These are phyloP conservation scores for Tylopilus vinaceipallidus DNA, from an alignment of 768 basidiomycete genomes.

Conservation along the genomic window DNA sequence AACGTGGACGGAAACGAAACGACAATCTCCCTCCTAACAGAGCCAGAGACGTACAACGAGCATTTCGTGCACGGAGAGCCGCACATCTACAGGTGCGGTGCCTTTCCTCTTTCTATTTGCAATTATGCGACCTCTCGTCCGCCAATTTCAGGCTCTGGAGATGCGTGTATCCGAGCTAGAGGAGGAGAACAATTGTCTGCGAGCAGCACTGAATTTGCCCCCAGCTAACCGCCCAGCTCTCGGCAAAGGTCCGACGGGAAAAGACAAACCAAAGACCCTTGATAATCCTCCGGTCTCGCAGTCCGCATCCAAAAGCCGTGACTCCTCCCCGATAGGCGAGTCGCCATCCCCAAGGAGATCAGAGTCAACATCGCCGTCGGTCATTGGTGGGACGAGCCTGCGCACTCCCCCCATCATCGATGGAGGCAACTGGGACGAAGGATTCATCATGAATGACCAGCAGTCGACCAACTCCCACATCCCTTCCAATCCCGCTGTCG, in stretches of 20 bases:
- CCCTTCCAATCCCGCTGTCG: constrained; percentile 39
- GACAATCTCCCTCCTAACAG: constrained; percentile 63
- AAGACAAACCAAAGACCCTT: constrained; percentile 69
- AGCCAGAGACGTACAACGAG: constrained; percentile 85
- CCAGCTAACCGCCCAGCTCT: constrained; percentile 69
- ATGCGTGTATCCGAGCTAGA: constrained; percentile 79
- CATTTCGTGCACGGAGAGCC: constrained; percentile 85
- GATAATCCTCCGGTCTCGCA: constrained; percentile 35
- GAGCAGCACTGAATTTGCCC: constrained; percentile 69
- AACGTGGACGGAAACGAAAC: constrained; percentile 80
- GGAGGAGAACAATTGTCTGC: constrained; percentile 74
- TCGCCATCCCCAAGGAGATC: constrained; percentile 44
- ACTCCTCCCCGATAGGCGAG: constrained; percentile 63
- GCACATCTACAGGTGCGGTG: constrained; percentile 75
- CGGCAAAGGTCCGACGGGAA: constrained; percentile 85
- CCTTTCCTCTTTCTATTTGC: constrained; percentile 37
- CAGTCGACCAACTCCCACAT: constrained; percentile 34
- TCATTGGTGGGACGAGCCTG: constrained; percentile 28
- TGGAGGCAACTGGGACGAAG: constrained; percentile 53
- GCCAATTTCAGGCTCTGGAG: constrained; percentile 65
- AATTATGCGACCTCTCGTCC: constrained; percentile 36
- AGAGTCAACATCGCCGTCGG: constrained; percentile 35
- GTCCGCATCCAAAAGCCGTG: constrained; percentile 51
- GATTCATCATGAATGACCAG: constrained; percentile 51
- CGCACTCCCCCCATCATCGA: constrained; percentile 49